Base-by-base conservation (phyloP, 1,284 basidiomycete genomes). In the Flammula alnicola region DNA sequence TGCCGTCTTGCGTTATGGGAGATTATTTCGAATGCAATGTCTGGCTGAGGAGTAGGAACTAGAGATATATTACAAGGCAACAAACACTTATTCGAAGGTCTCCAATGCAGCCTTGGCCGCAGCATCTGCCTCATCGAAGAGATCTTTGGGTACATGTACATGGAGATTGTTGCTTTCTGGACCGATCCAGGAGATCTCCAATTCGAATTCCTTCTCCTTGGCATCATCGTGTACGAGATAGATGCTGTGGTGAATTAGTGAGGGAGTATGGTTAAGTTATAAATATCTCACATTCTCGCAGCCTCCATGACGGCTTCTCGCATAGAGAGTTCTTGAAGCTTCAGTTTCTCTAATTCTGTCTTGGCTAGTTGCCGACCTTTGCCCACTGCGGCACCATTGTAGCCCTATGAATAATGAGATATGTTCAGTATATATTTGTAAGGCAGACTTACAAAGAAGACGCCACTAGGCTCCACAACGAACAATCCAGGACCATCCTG, bases 341-440 rank as follows among this genome's bases (percentile, higher is more conserved):
- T 89, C 48, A 98, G 83, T 72, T 99, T 99, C 73, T 99, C 97
- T 46, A 99, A 77, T 69, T 99, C 97, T 2, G 96, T 99, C 80
- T 98, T 98, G 14, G 97, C 97, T 54, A 99, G 78, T 64, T 98
- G 95, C 53, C 91, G 86, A 16, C 97, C 97, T 71, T 99, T 99
- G 47, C 97, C 97, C 14, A 97, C 87, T 6, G 97, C 97, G 19
- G 91, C 91, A 17, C 93, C 95, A 55, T 93, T 81, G 72, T 97
- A 97, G 20, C 95, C 95, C 91, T 93, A 17, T 16, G 32, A 29
- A 38, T 57, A n/a, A 52, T 30, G 10, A 29, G 40, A 50, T 25
- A 16, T 47, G 36, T 17, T 43, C 17, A 14, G 14, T 2, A 36
- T 22, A 53, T 23, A 11, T 31, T 17, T 33, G n/a, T n/a, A 16